Conservation (phyloP, 108 stramenopile species). For the Epithemia pelagica region DNA sequence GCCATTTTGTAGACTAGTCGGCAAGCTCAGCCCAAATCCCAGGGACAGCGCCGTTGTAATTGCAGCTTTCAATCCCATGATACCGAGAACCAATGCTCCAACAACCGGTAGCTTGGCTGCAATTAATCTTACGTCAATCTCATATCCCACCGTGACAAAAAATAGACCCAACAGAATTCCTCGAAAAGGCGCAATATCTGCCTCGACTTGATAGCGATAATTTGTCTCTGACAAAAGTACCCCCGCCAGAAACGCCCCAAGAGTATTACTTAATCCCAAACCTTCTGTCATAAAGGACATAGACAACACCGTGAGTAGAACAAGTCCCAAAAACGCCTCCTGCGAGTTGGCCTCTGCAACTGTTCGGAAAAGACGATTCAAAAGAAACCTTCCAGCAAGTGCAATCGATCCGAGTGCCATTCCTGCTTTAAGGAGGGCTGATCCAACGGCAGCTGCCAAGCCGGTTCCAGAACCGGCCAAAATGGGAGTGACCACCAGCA, state of each 20-base stretch:
- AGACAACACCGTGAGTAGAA: constrained; percentile 84
- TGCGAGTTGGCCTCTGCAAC: constrained; percentile 82
- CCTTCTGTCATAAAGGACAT: constrained; percentile 95
- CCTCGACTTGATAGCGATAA: constrained; percentile 92
- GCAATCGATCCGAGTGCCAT: constrained; percentile 86
- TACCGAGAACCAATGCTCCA: constrained; percentile 65
- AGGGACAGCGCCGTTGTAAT: constrained; percentile 55
- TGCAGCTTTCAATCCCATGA: constrained; percentile 81
- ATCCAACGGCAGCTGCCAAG: constrained; percentile 72
- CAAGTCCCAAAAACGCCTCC: constrained; percentile 92
- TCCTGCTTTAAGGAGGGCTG: constrained; percentile 80
- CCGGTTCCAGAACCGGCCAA: constrained; percentile 82
- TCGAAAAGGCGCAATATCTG: constrained; percentile 93
- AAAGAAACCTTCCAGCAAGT: constrained; percentile 69
- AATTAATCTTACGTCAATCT: constrained; percentile 84
- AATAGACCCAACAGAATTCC: constrained; percentile 92
- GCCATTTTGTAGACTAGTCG: constrained; percentile 82
- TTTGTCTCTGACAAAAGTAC: constrained; percentile 92
- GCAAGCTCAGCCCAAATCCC: constrained; percentile 74
- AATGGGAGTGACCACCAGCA: constrained; percentile 90
- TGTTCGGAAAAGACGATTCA: constrained; percentile 85
- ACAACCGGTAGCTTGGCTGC: constrained; percentile 60
- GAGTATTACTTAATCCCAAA: constrained; percentile 88
- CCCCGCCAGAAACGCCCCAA: constrained; percentile 96
- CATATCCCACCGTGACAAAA: constrained; percentile 96